Evolutionary conservation across 2,329 filamentous ascomycete species (phyloP).

Genomic region (Cryphonectria naterciae): DNA sequence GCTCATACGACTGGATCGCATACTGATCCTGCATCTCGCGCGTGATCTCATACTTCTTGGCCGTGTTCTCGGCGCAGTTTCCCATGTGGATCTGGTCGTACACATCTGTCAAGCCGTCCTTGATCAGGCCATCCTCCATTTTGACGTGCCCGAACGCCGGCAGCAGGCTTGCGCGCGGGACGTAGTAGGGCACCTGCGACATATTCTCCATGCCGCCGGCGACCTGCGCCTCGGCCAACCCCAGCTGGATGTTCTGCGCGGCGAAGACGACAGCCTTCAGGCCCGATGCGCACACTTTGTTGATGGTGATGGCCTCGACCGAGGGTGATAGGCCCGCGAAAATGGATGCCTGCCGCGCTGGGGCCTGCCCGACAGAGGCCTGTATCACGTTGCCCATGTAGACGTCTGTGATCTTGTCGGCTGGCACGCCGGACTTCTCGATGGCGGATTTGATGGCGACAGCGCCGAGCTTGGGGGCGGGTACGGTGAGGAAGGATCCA

Average conservation of each 20-base stretch:
- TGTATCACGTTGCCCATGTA: conserved; percentile 98
- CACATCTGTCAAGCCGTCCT: conserved; percentile 93
- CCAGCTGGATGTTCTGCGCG: conserved; percentile 92
- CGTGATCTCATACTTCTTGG: conserved; percentile 80
- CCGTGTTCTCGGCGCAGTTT: conserved; percentile 92
- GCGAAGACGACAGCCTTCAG: conserved; percentile 90
- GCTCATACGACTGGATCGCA: conserved; percentile 85
- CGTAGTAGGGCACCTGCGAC: conserved; percentile 90
- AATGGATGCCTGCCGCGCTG: conserved; percentile 86
- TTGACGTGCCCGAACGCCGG: conserved; percentile 86
- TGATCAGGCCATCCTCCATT: conserved; percentile 89
- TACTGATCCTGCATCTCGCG: conserved; percentile 90
- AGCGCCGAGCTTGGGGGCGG: conserved; percentile 87
- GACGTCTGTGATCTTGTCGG: conserved; percentile 82
- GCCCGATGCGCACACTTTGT: conserved; percentile 97
- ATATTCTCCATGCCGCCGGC: conserved; percentile 99
- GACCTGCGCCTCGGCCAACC: conserved; percentile 83
- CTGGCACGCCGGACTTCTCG: conserved; percentile 80
- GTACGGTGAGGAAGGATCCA: conserved; percentile 80
- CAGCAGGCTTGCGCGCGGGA: conserved; percentile 78
- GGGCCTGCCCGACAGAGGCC: conserved; percentile 82
- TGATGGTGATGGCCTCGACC: conserved; percentile 89
- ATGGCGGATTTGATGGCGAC: conserved; percentile 90
- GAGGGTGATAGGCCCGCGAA: conserved; percentile 83
- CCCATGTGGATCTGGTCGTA: conserved; percentile 99